phyloP scores from a whole-genome alignment of 257 asterid genomes.

The Gentiana macrophylla region DNA sequence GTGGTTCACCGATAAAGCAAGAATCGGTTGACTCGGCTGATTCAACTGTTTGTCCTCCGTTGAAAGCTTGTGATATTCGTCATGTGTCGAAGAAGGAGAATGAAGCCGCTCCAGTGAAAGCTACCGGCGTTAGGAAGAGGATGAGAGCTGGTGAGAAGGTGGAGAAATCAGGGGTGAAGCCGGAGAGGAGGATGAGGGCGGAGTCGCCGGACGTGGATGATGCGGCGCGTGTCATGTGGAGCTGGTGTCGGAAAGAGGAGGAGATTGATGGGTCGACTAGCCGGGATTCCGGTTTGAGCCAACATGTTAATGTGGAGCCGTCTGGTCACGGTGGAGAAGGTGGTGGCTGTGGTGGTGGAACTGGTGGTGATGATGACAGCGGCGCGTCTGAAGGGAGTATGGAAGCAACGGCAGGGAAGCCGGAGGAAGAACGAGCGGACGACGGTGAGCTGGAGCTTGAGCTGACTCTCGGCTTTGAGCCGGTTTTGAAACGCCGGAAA shows the following conservation, averaged over 20 bases:
- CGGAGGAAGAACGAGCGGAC: constrained; percentile 6
- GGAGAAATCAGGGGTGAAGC: constrained; percentile 15
- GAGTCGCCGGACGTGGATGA: constrained; percentile 23
- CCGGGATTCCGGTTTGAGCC: constrained; percentile 22
- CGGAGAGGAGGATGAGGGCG: constrained; percentile 6
- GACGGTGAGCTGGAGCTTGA: constrained; percentile 24
- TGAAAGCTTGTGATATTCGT: constrained; percentile 29
- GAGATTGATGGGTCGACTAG: constrained; percentile 14
- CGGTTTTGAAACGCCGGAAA: constrained; percentile 2
- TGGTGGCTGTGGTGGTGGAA: constrained; percentile 1
- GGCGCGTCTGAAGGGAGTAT: constrained; percentile 18
- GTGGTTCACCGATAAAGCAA: constrained; percentile 23
- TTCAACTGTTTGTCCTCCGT: constrained; percentile 15
- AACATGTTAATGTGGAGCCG: constrained; percentile 5
- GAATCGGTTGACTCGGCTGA: constrained; percentile 25
- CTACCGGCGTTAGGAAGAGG: constrained; percentile 15
- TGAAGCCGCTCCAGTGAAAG: neutral
- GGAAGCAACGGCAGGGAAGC: constrained; percentile 9
- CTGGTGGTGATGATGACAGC: constrained; percentile 13
- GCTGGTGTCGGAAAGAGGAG: constrained; percentile 27
- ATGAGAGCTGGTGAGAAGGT: constrained; percentile 10
- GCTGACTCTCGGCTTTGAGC: constrained; percentile 26
- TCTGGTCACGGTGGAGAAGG: constrained; percentile 8
- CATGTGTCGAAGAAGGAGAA: constrained; percentile 19
- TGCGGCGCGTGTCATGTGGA: constrained; percentile 36